A percentile compares a stretch with the other conserved stretches of the same genome.
Conservation (phyloP, 148 eudicot species). For the Salicornia ramosissima region DNA sequence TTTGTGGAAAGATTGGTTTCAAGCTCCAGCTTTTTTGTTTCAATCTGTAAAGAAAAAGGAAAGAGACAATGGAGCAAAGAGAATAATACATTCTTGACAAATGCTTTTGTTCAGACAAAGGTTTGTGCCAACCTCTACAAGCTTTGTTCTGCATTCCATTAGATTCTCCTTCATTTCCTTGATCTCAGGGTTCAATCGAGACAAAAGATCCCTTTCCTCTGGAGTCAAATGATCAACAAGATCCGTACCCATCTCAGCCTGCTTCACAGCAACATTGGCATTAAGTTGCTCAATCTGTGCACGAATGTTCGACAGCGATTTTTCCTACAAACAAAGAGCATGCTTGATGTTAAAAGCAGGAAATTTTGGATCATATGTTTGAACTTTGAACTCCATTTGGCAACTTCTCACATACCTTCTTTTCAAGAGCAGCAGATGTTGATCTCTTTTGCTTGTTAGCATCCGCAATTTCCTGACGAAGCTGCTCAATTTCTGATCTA, state of each 20-base stretch:
- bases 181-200: slow-evolving; percentile 93
- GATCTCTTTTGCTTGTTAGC: slow-evolving; percentile 81
- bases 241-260: slow-evolving; percentile 90
- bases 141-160: slow-evolving; percentile 64
- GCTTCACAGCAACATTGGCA: slow-evolving; percentile 59
- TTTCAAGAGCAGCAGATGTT: slow-evolving; percentile 61
- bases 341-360: slow-evolving; percentile 18
- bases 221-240: slow-evolving; percentile 87
- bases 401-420: slow-evolving; percentile 50
- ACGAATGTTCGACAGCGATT: slow-evolving; percentile 56
- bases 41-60: slow-evolving; percentile 40
- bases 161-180: slow-evolving; percentile 81
- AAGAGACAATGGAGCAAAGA: neutral
- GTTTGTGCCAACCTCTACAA: slow-evolving; percentile 63
- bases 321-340: slow-evolving; percentile 48
- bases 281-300: slow-evolving; percentile 77
- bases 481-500: slow-evolving; percentile 80
- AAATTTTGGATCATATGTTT: neutral
- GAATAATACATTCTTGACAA: neutral
- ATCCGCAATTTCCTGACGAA: slow-evolving; percentile 65
- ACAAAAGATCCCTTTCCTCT: slow-evolving; percentile 65
- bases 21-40: slow-evolving; percentile 86
- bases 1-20: slow-evolving; percentile 94
- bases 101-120: neutral
- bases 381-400: neutral